Percentiles rank a stretch among this genome's conserved stretches.
phyloP scores from a whole-genome alignment of 1,139 yeast species.

The Diutina mesorugosa region DNA sequence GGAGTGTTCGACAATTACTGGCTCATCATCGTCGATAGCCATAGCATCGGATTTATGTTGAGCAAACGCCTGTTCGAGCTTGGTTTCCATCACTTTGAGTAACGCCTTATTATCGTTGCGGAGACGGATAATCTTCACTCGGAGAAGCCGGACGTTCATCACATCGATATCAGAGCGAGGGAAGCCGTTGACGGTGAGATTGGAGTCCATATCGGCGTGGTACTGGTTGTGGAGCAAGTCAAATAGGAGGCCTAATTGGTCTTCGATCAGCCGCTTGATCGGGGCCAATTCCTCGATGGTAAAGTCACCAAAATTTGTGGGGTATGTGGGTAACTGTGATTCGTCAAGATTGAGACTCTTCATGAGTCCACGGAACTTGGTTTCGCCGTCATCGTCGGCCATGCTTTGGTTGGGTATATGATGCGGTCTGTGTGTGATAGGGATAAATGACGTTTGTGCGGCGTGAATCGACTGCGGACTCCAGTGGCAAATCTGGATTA shows the following conservation, averaged over 20 bases:
- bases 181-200: constrained; percentile 45
- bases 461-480: neutral
- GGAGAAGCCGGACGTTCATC: constrained; percentile 43
- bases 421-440: neutral
- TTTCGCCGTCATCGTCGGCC: neutral
- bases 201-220: neutral
- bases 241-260: neutral
- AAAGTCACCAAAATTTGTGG: neutral
- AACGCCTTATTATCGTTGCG: constrained; percentile 54
- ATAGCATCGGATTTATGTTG: neutral
- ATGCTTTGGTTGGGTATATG: neutral
- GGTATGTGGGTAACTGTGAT: neutral
- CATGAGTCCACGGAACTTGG: neutral
- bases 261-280: neutral
- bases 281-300: neutral
- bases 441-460: neutral
- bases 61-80: constrained; percentile 31
- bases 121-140: constrained; percentile 54
- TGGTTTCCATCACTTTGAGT: constrained; percentile 32
- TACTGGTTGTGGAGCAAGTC: neutral
- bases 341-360: constrained; percentile 1
- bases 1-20: neutral
- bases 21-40: neutral
- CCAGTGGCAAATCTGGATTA: no score
- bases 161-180: constrained; percentile 83